Conservation (phyloP, 83 land plant genomes). For the Picea engelmannii region DNA sequence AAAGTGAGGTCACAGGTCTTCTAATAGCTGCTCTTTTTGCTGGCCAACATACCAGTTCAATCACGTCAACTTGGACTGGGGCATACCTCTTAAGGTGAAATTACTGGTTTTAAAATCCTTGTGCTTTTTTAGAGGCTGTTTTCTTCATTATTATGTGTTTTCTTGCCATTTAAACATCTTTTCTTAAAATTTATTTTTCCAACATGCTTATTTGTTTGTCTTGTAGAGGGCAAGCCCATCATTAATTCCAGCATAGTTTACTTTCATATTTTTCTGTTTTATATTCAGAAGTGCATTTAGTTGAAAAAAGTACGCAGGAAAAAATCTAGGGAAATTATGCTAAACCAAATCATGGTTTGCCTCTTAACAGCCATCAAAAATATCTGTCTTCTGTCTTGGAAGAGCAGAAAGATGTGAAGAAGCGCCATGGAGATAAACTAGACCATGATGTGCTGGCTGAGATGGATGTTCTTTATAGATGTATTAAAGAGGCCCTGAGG, state of each 20-base stretch:
- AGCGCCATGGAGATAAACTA: conserved; percentile 70
- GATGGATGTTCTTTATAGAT: conserved; percentile 83
- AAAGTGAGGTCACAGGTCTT: conserved; percentile 87
- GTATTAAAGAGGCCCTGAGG: conserved; percentile 93
- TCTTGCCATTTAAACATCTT: background rate
- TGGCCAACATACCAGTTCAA: conserved; percentile 98
- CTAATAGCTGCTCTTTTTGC: conserved; percentile 96
- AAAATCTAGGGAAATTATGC: background rate
- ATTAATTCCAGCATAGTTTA: background rate
- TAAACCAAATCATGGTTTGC: background rate
- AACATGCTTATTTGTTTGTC: background rate
- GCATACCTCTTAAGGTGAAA: conserved; percentile 76
- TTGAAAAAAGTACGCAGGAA: background rate
- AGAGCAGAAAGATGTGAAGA: conserved; percentile 77
- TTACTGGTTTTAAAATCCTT: background rate
- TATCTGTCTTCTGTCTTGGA: conserved; percentile 63
- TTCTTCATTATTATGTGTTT: background rate
- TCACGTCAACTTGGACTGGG: conserved; percentile 97
- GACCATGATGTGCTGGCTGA: conserved; percentile 87
- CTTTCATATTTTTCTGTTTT: background rate
- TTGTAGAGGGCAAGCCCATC: background rate
- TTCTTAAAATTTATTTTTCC: background rate
- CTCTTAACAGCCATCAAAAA: conserved; percentile 31
- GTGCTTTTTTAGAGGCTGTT: background rate
- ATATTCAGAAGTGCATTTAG: background rate